These are phyloP conservation scores for Gymnopus androsaceus DNA, from an alignment of 1,284 basidiomycete genomes.

Conservation along the genomic window DNA sequence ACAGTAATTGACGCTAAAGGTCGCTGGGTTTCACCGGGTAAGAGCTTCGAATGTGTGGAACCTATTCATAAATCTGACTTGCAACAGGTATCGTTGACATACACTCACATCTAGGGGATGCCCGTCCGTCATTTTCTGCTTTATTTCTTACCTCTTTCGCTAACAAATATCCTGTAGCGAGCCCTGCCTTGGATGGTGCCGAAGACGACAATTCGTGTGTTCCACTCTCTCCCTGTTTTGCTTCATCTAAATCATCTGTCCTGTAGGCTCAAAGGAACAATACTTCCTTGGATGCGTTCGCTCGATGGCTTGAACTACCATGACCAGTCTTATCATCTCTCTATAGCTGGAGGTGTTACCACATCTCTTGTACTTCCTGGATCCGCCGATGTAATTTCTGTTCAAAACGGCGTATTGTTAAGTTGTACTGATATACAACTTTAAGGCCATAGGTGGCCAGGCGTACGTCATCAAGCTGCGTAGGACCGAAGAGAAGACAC, in stretches of 20 bases:
- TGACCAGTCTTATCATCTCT: conserved; percentile 26
- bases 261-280: conserved; percentile 32
- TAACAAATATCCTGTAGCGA: conserved; percentile 21
- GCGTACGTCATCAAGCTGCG: conserved; percentile 54
- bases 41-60: too few species aligned
- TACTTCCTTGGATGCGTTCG: conserved; percentile 35
- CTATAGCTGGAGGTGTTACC: conserved; percentile 27
- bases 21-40: conserved; percentile 20
- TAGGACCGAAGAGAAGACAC: conserved; percentile 38
- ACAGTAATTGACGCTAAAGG: conserved; percentile 13
- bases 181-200: conserved; percentile 44
- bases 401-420: too few species aligned
- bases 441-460: conserved; percentile 44
- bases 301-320: conserved; percentile 29
- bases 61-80: too few species aligned
- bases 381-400: conserved; percentile 45
- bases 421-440: too few species aligned
- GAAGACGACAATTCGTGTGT: conserved; percentile 41
- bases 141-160: not conserved
- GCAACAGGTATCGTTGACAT: conserved; percentile 53
- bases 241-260: not conserved
- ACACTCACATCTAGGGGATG: conserved; percentile 64
- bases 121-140: conserved; percentile 17
- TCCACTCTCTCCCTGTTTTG: not conserved
- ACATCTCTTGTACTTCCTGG: conserved; percentile 28